Evolutionary conservation across 2,329 filamentous ascomycete species (phyloP).

Genomic region (Alternaria ethzedia): DNA sequence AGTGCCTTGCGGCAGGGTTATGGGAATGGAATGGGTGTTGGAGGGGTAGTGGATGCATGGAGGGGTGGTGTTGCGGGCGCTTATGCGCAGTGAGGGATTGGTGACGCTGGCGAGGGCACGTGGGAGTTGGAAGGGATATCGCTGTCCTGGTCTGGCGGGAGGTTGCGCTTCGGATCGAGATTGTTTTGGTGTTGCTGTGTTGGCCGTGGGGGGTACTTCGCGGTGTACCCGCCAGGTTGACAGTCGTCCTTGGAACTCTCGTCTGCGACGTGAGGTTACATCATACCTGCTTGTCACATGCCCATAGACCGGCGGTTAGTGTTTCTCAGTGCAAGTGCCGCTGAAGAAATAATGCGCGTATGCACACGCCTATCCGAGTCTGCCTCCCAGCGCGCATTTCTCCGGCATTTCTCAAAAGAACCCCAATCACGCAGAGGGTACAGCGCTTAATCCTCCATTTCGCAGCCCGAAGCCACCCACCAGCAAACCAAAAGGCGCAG

Average conservation of each 20-base stretch:
- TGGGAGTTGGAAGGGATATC: not conserved
- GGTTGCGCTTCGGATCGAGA: conserved; percentile 2
- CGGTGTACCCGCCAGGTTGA: not conserved
- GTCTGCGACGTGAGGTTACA: not conserved
- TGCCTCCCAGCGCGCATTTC: not conserved
- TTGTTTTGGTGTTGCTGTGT: not conserved
- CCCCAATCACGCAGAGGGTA: not conserved
- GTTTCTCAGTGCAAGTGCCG: not conserved
- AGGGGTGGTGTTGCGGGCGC: conserved; percentile 2
- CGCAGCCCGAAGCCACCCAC: conserved; percentile 15
- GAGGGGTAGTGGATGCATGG: not conserved
- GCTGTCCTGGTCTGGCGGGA: not conserved
- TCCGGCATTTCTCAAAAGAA: not conserved
- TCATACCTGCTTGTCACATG: not conserved
- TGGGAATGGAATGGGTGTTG: not conserved
- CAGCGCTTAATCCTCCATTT: conserved; percentile 4
- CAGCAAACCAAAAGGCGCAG: conserved; percentile 11
- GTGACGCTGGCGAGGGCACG: not conserved
- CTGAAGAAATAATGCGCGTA: not conserved
- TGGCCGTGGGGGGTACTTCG: not conserved
- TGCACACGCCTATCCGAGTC: not conserved
- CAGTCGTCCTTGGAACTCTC: not conserved
- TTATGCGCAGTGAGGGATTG: conserved; percentile 11
- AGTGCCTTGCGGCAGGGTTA: not conserved
- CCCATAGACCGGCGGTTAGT: not conserved